phyloP scores from a whole-genome alignment of 345 rosid species.

The Camelina neglecta region DNA sequence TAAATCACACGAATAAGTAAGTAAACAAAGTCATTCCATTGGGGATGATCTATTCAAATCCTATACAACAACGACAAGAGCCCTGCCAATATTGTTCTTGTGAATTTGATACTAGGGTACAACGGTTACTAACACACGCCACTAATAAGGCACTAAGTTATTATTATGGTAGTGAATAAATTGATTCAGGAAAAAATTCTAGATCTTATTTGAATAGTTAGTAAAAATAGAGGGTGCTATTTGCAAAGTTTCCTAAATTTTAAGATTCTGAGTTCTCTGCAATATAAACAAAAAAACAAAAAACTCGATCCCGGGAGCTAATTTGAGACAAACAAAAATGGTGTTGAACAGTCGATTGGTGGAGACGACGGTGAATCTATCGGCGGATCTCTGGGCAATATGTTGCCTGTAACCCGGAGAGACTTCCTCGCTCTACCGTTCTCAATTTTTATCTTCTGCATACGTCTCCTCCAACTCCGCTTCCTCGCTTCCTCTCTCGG shows the following conservation, averaged over 20 bases:
- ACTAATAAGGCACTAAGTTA: too few species aligned
- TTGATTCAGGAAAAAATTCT: background rate
- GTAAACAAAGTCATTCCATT: too few species aligned
- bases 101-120: too few species aligned
- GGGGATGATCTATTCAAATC: too few species aligned
- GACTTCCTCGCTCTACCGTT: constrained; percentile 66
- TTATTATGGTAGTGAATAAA: background rate
- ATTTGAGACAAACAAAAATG: constrained; percentile 41
- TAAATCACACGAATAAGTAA: too few species aligned
- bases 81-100: too few species aligned
- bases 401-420: constrained; percentile 88
- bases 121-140: too few species aligned
- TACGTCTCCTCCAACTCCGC: constrained; percentile 65
- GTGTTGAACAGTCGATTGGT: constrained; percentile 74
- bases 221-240: background rate
- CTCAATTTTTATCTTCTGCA: constrained; percentile 64
- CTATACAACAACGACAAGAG: too few species aligned
- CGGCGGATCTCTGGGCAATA: constrained; percentile 77
- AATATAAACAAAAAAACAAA: too few species aligned
- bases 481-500: constrained; percentile 64
- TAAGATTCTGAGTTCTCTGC: background rate
- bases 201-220: background rate
- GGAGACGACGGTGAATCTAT: constrained; percentile 62
- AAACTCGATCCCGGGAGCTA: constrained; percentile 1
- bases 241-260: background rate